Conservation (phyloP, 371 early-diverging fungal genomes). For the Globomyces sp. region DNA sequence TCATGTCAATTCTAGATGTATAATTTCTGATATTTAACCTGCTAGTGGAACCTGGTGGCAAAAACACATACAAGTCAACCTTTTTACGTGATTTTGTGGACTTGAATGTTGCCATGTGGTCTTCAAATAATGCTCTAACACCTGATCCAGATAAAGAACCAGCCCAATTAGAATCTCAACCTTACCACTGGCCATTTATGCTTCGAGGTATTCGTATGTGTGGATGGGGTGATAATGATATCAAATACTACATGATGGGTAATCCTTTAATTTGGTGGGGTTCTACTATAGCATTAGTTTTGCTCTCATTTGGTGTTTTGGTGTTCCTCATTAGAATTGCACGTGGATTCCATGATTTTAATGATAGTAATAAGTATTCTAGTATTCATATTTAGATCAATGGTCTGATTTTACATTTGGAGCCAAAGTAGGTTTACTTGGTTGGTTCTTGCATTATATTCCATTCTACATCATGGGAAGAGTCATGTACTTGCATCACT, state of each 20-base stretch:
- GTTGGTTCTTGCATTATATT: constrained; percentile 96
- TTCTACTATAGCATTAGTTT: constrained; percentile 64
- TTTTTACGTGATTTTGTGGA: constrained; percentile 91
- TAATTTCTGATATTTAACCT: no score
- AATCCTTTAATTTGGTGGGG: constrained; percentile 98
- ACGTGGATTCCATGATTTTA: constrained; percentile 66
- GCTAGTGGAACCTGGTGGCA: constrained; percentile 57
- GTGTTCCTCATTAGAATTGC: constrained; percentile 41
- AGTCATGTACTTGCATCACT: constrained; percentile 97
- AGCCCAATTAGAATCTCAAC: constrained; percentile 82
- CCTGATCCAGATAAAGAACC: constrained; percentile 95
- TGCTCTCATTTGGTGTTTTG: constrained; percentile 44
- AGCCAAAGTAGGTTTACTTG: constrained; percentile 67
- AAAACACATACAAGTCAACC: constrained; percentile 57
- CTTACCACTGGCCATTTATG: constrained; percentile 94
- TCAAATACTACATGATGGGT: constrained; percentile 96
- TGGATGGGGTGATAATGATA: constrained; percentile 85
- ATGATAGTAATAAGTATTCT: constrained; percentile 15
- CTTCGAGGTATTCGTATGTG: constrained; percentile 95
- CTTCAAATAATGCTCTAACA: constrained; percentile 95
- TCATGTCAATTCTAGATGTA: constrained; percentile 63
- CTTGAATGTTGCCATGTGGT: constrained; percentile 97
- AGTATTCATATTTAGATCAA: constrained; percentile 43
- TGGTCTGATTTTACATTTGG: constrained; percentile 74
- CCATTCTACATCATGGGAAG: constrained; percentile 98